Evolutionary conservation across 2,329 filamentous ascomycete species (phyloP).

Genomic region (Talaromyces piceae): DNA sequence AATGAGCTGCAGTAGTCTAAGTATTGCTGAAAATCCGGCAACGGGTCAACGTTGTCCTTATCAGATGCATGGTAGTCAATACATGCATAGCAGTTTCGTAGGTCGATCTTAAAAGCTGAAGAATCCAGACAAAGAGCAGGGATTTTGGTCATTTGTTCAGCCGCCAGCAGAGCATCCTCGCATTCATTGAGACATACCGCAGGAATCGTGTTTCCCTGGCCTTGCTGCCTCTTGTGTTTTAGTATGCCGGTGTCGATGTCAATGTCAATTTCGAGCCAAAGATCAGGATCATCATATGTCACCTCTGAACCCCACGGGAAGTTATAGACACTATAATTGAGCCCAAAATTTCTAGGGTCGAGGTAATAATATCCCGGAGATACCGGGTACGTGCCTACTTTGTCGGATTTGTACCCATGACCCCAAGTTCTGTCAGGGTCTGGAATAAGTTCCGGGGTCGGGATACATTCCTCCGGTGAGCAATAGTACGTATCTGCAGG

Average conservation of each 20-base stretch:
- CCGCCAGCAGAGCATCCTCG: constrained; percentile 44
- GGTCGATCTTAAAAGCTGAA: constrained; percentile 12
- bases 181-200: constrained; percentile 48
- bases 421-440: constrained; percentile 19
- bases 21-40: constrained; percentile 13
- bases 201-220: constrained; percentile 26
- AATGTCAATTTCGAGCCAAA: background rate
- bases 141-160: constrained; percentile 42
- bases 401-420: constrained; percentile 15
- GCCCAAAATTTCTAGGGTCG: constrained; percentile 54
- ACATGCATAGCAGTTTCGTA: constrained; percentile 6
- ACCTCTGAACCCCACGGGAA: constrained; percentile 17
- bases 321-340: constrained; percentile 54
- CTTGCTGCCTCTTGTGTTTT: constrained; percentile 5
- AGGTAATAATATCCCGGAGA: constrained; percentile 57
- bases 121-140: constrained; percentile 9
- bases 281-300: background rate
- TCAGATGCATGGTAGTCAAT: constrained; percentile 7
- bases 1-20: constrained; percentile 10
- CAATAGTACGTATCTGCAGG: constrained; percentile 34
- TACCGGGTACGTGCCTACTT: constrained; percentile 43
- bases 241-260: background rate
- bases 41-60: background rate
- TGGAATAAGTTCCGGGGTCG: constrained; percentile 20
- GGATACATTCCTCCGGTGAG: constrained; percentile 33